These are phyloP conservation scores for Tolypocladium capitatum DNA, from an alignment of 2,329 filamentous ascomycete species.

Conservation along the genomic window DNA sequence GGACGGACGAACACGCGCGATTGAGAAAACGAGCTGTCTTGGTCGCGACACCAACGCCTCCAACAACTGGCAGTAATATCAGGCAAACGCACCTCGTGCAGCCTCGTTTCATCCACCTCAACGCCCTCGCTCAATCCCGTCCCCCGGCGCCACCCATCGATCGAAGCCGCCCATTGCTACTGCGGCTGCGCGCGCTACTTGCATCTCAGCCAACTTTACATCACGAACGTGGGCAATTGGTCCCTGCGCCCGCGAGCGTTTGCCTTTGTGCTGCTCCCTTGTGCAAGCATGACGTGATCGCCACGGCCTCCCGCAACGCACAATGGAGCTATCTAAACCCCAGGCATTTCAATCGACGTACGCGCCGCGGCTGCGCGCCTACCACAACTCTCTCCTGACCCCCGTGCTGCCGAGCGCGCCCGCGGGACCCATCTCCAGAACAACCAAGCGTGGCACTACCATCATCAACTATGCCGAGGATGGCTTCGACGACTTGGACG, in stretches of 20 bases:
- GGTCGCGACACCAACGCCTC: constrained; percentile 7
- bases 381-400: constrained; percentile 82
- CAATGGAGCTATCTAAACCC: constrained; percentile 44
- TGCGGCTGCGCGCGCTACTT: background rate
- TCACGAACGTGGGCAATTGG: background rate
- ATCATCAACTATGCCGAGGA: constrained; percentile 98
- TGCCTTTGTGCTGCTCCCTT: background rate
- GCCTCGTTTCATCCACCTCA: background rate
- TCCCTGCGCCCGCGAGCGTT: background rate
- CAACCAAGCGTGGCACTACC: constrained; percentile 93
- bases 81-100: background rate
- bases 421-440: constrained; percentile 57
- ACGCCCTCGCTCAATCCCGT: background rate
- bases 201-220: background rate
- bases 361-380: constrained; percentile 77
- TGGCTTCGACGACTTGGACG: constrained; percentile 68
- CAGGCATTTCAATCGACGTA: constrained; percentile 88
- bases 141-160: background rate
- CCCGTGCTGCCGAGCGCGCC: constrained; percentile 63
- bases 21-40: constrained; percentile 4
- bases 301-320: constrained; percentile 10
- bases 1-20: constrained; percentile 7
- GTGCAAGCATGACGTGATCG: constrained; percentile 18
- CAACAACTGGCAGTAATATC: too few relatives aligned
- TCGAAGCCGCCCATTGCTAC: background rate